Evolutionary conservation across 2,329 filamentous ascomycete genomes (phyloP), one percentile per base, ranked within the genome.

Genomic region (Gyromitra esculenta): DNA sequence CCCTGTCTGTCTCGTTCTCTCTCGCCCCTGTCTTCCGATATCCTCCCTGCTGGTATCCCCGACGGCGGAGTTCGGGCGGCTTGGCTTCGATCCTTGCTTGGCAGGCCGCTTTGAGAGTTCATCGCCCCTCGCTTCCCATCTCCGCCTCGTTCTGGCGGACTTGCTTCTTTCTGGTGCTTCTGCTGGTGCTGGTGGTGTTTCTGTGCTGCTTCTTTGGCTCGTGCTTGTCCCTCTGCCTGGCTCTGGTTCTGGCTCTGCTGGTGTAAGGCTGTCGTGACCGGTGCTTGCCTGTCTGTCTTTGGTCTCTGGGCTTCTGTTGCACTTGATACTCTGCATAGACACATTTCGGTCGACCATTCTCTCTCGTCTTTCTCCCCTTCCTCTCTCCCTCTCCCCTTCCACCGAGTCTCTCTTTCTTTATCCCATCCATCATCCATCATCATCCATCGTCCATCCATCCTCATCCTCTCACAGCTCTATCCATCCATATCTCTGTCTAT

Each of bases 111-210:
- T 63, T 11, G 45, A 18, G n/a, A 60, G 54, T 45, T 31, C 70
- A 60, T 67, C 70, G 62, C 70, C 70, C 69, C 62, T 73, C 70
- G 52, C 69, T 66, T 73, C 59, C 18, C 48, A 43, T 57, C 59
- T 57, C 60, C 50, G 68, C 68, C 45, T 54, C n/a, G 21, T 18
- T 15, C 21, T 1, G 11, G 5, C 7, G 35, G 15, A 21, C 31
- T 5, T 8, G 4, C 7, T 25, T 39, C 4, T 39, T 13, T 39
- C 9, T 31, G 35, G 56, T 35, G 15, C 5, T 50, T 35, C 59
- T 41, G 15, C 59, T 25, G 56, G 8, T 31, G 18, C 25, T 31
- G 25, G 2, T 31, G n/a, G 45, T 15, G 45, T 48, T 15, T 1
- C n/a, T 56, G 15, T 62, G n/a, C 39, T 64, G 21, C 62, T 65